Conservation (phyloP, 352 stramenopile genomes). For the Pythium oligandrum region DNA sequence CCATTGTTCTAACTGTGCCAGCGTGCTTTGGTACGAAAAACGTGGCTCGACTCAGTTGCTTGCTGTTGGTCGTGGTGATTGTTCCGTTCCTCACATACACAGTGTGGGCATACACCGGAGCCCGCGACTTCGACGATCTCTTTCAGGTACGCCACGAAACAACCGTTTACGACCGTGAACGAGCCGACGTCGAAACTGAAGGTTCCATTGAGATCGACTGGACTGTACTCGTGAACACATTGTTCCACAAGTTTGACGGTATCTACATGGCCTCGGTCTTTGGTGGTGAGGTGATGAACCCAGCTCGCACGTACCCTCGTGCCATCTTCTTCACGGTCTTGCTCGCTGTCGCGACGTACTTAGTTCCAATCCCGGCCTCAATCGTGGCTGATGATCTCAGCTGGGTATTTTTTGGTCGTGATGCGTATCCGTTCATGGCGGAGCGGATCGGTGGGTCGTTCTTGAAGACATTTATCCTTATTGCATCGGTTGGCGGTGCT, state of each 20-base stretch:
- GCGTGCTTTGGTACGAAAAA: constrained; percentile 29
- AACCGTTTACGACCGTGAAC: constrained; percentile 21
- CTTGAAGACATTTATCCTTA: constrained; percentile 76
- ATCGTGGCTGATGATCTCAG: constrained; percentile 64
- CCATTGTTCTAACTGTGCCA: constrained; percentile 26
- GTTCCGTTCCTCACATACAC: constrained; percentile 84
- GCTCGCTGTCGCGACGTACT: constrained; percentile 62
- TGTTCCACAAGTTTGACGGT: constrained; percentile 93
- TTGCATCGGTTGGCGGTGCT: constrained; percentile 68
- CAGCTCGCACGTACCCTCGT: constrained; percentile 61
- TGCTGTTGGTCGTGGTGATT: constrained; percentile 35
- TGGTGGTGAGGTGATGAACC: constrained; percentile 80
- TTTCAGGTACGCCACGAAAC: constrained; percentile 79
- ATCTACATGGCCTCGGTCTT: constrained; percentile 86
- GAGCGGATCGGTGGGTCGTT: constrained; percentile 68
- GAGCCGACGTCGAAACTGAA: constrained; percentile 14
- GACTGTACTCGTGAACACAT: constrained; percentile 80
- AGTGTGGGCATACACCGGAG: constrained; percentile 30
- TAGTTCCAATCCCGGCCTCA: constrained; percentile 83
- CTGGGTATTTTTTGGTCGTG: constrained; percentile 82
- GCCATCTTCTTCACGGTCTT: constrained; percentile 74
- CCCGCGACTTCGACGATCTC: constrained; percentile 78
- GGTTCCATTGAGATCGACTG: constrained; percentile 38
- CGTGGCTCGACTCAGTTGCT: constrained; percentile 23
- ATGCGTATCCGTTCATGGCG: constrained; percentile 82